Evolutionary conservation across 169 alveolate species (phyloP).

Genomic region (Eimeria acervulina): DNA sequence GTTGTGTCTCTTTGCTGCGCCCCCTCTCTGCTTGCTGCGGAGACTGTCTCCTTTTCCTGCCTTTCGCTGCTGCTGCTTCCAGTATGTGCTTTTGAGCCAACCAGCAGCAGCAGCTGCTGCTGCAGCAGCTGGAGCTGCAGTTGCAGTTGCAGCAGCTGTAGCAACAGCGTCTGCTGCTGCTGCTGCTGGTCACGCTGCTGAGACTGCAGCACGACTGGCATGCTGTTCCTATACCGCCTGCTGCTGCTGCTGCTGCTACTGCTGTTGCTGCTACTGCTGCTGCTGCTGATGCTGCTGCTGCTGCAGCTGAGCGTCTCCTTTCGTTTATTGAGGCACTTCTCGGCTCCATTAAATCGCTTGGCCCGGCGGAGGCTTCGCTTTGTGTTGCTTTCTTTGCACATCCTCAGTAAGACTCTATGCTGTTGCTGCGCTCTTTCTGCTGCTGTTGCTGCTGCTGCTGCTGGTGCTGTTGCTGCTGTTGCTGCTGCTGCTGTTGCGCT

Average conservation of each 20-base stretch:
- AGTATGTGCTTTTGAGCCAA: background rate
- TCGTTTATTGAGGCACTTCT: background rate
- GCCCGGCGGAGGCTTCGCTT: background rate
- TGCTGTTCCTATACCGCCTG: background rate
- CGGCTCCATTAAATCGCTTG: background rate
- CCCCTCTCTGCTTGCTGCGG: too few species aligned
- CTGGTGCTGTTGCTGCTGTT: too few species aligned
- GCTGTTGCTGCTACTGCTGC: background rate
- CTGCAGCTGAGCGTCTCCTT: slow-evolving; percentile 24
- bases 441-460: background rate
- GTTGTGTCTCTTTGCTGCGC: too few species aligned
- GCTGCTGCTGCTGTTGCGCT: too few species aligned
- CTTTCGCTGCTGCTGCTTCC: background rate
- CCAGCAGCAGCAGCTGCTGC: background rate
- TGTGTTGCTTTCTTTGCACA: background rate
- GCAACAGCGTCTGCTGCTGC: background rate
- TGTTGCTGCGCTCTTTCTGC: background rate
- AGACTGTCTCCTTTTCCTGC: too few species aligned
- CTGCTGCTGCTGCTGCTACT: slow-evolving; percentile 5
- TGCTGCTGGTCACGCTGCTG: too few species aligned
- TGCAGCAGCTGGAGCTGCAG: too few species aligned
- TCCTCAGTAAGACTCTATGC: slow-evolving; percentile 14
- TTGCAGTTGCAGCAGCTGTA: background rate
- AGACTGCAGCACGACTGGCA: too few species aligned
- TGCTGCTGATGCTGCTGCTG: slow-evolving; percentile 7